Percentiles rank a stretch among this genome's conserved stretches.
Conservation (phyloP, 2,329 filamentous ascomycete species). For the Epichloe festucae region DNA sequence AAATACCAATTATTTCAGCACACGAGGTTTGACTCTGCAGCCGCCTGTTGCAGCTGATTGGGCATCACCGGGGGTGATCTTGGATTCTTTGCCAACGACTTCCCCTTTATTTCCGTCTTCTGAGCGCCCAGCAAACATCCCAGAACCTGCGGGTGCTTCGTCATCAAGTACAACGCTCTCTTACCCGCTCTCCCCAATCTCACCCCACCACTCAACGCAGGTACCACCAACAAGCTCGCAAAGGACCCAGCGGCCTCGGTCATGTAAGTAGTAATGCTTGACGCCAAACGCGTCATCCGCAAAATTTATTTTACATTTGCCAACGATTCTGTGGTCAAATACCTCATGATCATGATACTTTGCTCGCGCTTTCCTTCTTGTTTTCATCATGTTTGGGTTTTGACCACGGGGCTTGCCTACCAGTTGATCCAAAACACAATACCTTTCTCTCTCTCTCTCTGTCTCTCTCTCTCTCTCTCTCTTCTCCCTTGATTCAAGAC, state of each 20-base stretch:
- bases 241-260: conserved; percentile 1
- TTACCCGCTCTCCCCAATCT: conserved; percentile 6
- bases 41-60: conserved; percentile 1
- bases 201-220: conserved; percentile 4
- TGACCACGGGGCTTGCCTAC: no score
- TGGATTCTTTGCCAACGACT: conserved; percentile 11
- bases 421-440: no score
- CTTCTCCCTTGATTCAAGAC: not conserved
- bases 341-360: no score
- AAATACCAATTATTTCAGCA: not conserved
- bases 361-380: no score
- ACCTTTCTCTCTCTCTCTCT: no score
- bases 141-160: conserved; percentile 9
- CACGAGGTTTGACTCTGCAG: conserved; percentile 1
- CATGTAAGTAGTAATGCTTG: conserved; percentile 2
- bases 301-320: not conserved
- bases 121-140: conserved; percentile 10
- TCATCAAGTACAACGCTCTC: conserved; percentile 8
- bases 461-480: no score
- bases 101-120: conserved; percentile 7
- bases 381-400: no score
- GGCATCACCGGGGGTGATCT: conserved; percentile 8
- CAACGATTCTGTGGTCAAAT: no score
- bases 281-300: not conserved
- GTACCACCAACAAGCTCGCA: not conserved